Percentiles rank a stretch among this genome's conserved stretches.
Conservation (phyloP, 2,329 filamentous ascomycete genomes). For the Dactylellina cionopaga region DNA sequence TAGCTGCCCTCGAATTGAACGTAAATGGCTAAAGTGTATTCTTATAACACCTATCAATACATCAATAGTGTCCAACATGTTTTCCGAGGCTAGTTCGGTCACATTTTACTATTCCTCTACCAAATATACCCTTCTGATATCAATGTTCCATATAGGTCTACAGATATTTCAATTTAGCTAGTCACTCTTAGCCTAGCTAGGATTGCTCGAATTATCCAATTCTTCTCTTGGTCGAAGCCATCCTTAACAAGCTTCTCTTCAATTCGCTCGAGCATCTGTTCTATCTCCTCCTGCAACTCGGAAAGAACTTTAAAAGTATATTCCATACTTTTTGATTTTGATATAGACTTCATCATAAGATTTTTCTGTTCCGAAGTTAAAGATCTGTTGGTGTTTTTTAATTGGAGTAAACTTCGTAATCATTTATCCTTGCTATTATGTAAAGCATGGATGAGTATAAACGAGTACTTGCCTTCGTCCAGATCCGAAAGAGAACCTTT, state of each 20-base stretch:
- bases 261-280: not conserved
- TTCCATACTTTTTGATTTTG: not conserved
- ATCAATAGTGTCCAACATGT: too few species aligned
- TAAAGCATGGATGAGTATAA: not conserved
- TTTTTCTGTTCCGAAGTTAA: not conserved
- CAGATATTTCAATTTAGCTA: too few species aligned
- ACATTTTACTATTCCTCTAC: too few species aligned
- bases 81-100: too few species aligned
- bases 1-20: too few species aligned
- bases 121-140: too few species aligned
- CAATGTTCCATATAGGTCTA: too few species aligned
- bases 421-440: not conserved
- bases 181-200: not conserved
- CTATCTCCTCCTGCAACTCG: not conserved
- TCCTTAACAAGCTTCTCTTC: too few species aligned
- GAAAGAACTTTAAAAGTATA: not conserved
- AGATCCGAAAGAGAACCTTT: slow-evolving; percentile 11
- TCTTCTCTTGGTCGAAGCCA: not conserved
- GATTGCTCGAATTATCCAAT: not conserved
- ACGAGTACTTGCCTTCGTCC: slow-evolving; percentile 11
- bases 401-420: not conserved
- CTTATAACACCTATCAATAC: too few species aligned
- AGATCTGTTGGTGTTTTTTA: not conserved
- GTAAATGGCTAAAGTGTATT: too few species aligned
- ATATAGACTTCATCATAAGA: not conserved